These are phyloP conservation scores for Irpex rosettiformis DNA, from an alignment of 1,284 basidiomycete species.

Conservation along the genomic window DNA sequence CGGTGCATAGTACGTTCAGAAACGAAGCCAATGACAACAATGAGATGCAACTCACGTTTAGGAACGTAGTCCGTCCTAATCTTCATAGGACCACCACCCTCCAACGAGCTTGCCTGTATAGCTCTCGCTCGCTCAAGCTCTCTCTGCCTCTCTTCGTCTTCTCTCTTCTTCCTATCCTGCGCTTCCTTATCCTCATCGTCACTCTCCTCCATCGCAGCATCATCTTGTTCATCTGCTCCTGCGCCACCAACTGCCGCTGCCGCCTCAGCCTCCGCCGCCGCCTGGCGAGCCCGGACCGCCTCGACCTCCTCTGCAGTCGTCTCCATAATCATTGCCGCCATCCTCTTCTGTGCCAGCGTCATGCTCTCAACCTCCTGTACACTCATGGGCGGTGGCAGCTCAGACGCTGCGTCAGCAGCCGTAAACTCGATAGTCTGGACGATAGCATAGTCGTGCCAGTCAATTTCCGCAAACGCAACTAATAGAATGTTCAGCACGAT, in stretches of 20 bases:
- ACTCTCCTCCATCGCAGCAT: conserved; percentile 73
- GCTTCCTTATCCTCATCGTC: conserved; percentile 73
- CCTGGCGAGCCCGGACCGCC: conserved; percentile 73
- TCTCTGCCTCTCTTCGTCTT: conserved; percentile 71
- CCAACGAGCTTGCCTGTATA: conserved; percentile 73
- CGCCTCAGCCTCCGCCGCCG: conserved; percentile 75
- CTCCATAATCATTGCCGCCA: conserved; percentile 99
- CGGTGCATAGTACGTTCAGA: conserved; percentile 10
- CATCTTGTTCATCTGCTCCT: conserved; percentile 53
- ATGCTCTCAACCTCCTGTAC: conserved; percentile 94
- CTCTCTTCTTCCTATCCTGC: conserved; percentile 61
- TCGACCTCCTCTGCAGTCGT: conserved; percentile 83
- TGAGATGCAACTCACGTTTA: conserved; percentile 60
- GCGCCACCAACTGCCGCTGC: conserved; percentile 64
- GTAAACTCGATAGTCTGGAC: conserved; percentile 99
- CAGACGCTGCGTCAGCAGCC: conserved; percentile 84
- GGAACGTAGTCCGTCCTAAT: conserved; percentile 97
- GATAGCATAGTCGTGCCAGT: conserved; percentile 99
- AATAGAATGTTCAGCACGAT: conserved; percentile 14
- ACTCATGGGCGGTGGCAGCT: conserved; percentile 93
- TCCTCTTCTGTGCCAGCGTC: conserved; percentile 95
- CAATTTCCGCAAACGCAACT: conserved; percentile 95
- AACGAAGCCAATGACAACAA: neutral
- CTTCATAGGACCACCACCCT: conserved; percentile 85
- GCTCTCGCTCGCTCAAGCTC: conserved; percentile 78